Percentiles rank a stretch among this genome's conserved stretches.
Evolutionary conservation across 2,329 filamentous ascomycete genomes (phyloP).

Genomic region (Neofusicoccum sp.): DNA sequence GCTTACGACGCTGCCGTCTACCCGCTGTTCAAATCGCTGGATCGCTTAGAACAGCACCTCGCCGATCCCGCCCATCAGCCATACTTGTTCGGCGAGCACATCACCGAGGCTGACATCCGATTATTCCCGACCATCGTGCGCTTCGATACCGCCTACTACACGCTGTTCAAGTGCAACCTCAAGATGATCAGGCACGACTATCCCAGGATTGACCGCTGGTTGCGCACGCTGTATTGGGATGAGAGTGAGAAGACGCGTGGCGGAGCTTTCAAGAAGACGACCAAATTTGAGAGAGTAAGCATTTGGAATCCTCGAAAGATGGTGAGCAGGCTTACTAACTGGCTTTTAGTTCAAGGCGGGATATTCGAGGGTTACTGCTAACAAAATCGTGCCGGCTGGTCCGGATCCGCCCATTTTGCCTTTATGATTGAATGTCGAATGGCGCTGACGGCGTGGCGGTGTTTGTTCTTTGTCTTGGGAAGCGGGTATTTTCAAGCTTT

Average conservation of each 20-base stretch:
- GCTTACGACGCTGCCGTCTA: slow-evolving; percentile 76
- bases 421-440: not conserved
- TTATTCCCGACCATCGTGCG: slow-evolving; percentile 48
- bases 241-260: slow-evolving; percentile 28
- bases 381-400: slow-evolving; percentile 26
- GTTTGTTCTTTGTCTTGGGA: too few relatives aligned
- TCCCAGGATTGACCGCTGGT: slow-evolving; percentile 47
- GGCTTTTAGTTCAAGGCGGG: slow-evolving; percentile 30
- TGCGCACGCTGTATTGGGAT: slow-evolving; percentile 45
- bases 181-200: slow-evolving; percentile 64
- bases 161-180: slow-evolving; percentile 76
- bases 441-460: too few relatives aligned
- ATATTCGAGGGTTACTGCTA: slow-evolving; percentile 28
- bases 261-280: slow-evolving; percentile 32
- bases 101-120: slow-evolving; percentile 82
- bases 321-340: not conserved
- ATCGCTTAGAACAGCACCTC: slow-evolving; percentile 72
- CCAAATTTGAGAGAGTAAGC: slow-evolving; percentile 25
- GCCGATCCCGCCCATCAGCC: slow-evolving; percentile 47
- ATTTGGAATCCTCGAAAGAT: slow-evolving; percentile 19
- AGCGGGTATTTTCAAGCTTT: too few relatives aligned
- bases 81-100: slow-evolving; percentile 69
- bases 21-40: slow-evolving; percentile 71
- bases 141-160: slow-evolving; percentile 61
- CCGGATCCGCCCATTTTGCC: slow-evolving; percentile 25